Evolutionary conservation across 495 filamentous ascomycete genomes (phyloP), one percentile per base, ranked within the genome.

Genomic region (Talaromyces wortmannii): DNA sequence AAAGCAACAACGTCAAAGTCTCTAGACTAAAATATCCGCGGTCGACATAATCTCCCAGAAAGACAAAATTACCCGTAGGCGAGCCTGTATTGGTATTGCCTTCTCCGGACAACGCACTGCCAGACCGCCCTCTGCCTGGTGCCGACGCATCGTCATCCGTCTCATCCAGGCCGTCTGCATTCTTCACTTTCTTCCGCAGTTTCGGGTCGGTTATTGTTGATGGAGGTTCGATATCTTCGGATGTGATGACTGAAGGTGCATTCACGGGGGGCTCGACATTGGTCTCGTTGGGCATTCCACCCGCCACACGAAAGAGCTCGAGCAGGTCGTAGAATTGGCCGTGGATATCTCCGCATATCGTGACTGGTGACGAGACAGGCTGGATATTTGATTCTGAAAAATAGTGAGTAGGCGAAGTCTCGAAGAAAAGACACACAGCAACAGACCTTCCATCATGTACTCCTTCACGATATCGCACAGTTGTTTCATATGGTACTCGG

Each of bases 381-480:
- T 96, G 92, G 32, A 98, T 96, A 69, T 98, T 98, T 50, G 91
- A 96, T 78, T 98, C 94, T 95, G 59, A 12, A 51, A 29, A n/a
- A 52, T 1, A 32, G 33, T 5, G 47, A 45, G 33, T 50, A 40
- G 23, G 23, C 23, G 23, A 23, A 4, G 23, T 23, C 23, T 23
- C 23, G 23, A 52, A 47, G n/a, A 44, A 31, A 33, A 36, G 36
- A 11, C 45, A 57, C 78, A 63, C 16, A 17, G 13, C 5, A 23
- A 36, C 52, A 45, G 67, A 91, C 89, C 89, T 78, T 98, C 95
- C 92, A 98, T 97, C 62, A 97, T 78, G 57, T 86, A 91, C 71
- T 97, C 95, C 77, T 98, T 98, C 57, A 96, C 92, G 57, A 95
- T 95, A 76, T 98, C 94, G 72, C 94, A 98, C 15, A 98, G 80